A percentile compares a stretch with the other conserved stretches of the same genome.
Conservation (phyloP, 2,329 filamentous ascomycete genomes). For the Aspergillus quadricinctus region DNA sequence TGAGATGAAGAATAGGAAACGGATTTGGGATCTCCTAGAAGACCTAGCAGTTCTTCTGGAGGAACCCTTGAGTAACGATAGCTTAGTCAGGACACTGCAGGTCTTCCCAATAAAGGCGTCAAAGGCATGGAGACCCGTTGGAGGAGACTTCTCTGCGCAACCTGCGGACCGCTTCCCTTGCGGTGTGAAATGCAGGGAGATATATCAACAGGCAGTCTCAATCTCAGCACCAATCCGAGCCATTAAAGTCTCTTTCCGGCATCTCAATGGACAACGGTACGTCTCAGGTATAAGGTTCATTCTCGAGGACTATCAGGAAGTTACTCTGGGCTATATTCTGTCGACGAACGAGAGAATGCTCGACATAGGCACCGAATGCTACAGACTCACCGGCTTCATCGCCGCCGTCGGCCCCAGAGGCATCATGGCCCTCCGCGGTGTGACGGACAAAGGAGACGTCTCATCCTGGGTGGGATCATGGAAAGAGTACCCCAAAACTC, state of each 20-base stretch:
- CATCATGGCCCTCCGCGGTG: conserved; percentile 14
- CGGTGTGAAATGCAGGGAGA: conserved; percentile 7
- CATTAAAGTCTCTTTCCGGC: conserved; percentile 12
- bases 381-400: conserved; percentile 12
- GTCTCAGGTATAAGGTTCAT: conserved; percentile 4
- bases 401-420: conserved; percentile 12
- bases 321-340: too few species aligned
- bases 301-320: too few species aligned
- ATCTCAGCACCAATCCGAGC: conserved; percentile 5
- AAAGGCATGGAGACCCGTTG: conserved; percentile 6
- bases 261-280: conserved; percentile 9
- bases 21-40: conserved; percentile 13
- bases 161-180: not conserved
- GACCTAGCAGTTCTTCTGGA: conserved; percentile 11
- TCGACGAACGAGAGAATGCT: not conserved
- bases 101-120: not conserved
- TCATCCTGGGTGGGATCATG: conserved; percentile 15
- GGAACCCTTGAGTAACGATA: not conserved
- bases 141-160: conserved; percentile 7
- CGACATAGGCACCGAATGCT: not conserved
- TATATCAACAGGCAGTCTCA: conserved; percentile 9
- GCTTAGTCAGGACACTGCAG: not conserved
- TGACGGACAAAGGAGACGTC: conserved; percentile 7
- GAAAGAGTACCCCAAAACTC: conserved; percentile 10
- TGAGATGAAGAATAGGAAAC: conserved; percentile 11